Conservation (phyloP, 768 basidiomycete species). For the Tubosaeta sp. region DNA sequence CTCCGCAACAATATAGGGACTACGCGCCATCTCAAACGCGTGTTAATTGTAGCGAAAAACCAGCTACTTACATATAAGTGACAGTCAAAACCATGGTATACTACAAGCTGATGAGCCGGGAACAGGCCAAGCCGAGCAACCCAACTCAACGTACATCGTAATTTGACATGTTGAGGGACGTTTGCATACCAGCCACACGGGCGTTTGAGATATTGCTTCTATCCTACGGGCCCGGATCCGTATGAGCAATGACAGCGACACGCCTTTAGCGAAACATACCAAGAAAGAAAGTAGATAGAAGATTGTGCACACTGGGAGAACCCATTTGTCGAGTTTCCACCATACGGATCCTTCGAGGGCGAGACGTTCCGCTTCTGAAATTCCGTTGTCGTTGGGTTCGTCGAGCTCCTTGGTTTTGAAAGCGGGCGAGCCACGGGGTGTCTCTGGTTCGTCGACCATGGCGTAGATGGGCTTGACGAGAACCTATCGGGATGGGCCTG, state of each 20-base stretch:
- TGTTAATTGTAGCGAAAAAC: too few relatives aligned
- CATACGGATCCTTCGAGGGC: conserved; percentile 40
- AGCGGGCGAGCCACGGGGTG: background rate
- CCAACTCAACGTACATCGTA: conserved; percentile 15
- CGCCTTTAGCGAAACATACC: conserved; percentile 31
- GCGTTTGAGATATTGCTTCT: conserved; percentile 52
- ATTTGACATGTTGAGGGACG: conserved; percentile 35
- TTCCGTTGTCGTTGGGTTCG: background rate
- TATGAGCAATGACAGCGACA: background rate
- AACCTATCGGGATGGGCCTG: background rate
- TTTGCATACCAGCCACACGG: conserved; percentile 57
- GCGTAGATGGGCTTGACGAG: background rate
- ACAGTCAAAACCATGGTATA: conserved; percentile 34
- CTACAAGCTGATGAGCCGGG: conserved; percentile 14
- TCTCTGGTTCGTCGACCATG: conserved; percentile 6
- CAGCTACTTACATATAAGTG: conserved; percentile 20
- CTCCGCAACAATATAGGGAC: conserved; percentile 55
- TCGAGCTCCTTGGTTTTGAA: conserved; percentile 6
- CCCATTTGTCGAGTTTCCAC: conserved; percentile 46
- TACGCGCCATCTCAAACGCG: conserved; percentile 7
- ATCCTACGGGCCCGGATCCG: conserved; percentile 26
- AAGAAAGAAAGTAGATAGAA: conserved; percentile 53
- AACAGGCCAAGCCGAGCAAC: background rate
- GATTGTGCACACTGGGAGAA: conserved; percentile 46
- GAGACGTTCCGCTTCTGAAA: conserved; percentile 12